These are phyloP conservation scores for Zymoseptoria passerinii DNA, from an alignment of 2,329 filamentous ascomycete species.

Conservation along the genomic window DNA sequence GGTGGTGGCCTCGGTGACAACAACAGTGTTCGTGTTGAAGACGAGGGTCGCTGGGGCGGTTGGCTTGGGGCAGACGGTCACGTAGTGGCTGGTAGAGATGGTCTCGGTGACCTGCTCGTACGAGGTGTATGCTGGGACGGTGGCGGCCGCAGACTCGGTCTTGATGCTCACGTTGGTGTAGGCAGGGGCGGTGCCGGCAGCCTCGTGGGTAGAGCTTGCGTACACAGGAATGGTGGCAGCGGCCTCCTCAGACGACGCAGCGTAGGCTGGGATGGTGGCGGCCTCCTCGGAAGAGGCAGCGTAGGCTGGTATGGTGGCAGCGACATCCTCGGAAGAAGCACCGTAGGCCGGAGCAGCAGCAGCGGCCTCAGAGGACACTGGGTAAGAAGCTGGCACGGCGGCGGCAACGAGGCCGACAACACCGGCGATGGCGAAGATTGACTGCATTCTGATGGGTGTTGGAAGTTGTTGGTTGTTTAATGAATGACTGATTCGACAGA, in stretches of 20 bases:
- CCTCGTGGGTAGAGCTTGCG: neutral
- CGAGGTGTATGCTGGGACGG: conserved; percentile 2
- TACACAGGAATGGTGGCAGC: neutral
- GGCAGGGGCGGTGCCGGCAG: neutral
- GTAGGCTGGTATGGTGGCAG: neutral
- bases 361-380: neutral
- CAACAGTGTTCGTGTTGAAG: conserved; percentile 19
- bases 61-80: conserved; percentile 19
- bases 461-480: neutral
- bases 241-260: neutral
- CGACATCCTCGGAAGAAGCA: neutral
- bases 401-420: neutral
- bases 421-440: neutral
- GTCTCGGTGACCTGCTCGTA: neutral
- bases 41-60: conserved; percentile 13
- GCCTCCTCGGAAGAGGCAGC: neutral
- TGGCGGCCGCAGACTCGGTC: neutral
- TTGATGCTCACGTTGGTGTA: neutral
- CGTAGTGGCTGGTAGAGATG: conserved; percentile 4
- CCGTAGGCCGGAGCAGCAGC: neutral
- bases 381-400: neutral
- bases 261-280: neutral
- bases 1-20: conserved; percentile 17
- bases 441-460: neutral
- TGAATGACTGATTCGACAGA: neutral